phyloP scores from a whole-genome alignment of 2,329 filamentous ascomycete species.

The Diaporthe eres region DNA sequence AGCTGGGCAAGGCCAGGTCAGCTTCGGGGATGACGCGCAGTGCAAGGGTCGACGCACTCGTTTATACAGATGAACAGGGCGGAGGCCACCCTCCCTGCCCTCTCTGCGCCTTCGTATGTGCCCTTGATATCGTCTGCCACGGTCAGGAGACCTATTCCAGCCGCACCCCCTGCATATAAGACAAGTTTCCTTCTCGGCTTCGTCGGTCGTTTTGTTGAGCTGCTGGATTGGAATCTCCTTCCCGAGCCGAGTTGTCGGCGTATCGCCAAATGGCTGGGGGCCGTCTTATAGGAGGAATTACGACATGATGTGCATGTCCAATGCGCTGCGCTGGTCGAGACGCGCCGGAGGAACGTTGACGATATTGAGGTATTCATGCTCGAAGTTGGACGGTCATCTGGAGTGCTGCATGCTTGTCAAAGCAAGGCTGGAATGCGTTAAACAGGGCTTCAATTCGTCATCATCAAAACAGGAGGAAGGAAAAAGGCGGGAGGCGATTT shows the following conservation, averaged over 20 bases:
- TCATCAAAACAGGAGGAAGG: background rate
- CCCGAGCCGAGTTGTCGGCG: slow-evolving; percentile 13
- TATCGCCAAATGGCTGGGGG: background rate
- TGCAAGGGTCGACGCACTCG: slow-evolving; percentile 71
- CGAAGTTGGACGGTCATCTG: slow-evolving; percentile 17
- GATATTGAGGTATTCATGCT: slow-evolving; percentile 41
- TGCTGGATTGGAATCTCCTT: slow-evolving; percentile 31
- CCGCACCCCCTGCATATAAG: slow-evolving; percentile 66
- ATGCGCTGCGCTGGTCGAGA: slow-evolving; percentile 28
- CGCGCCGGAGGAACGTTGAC: slow-evolving; percentile 36
- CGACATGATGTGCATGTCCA: slow-evolving; percentile 42
- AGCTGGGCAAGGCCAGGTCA: slow-evolving; percentile 68
- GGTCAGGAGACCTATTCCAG: slow-evolving; percentile 63
- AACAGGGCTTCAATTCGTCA: slow-evolving; percentile 15
- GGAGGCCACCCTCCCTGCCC: slow-evolving; percentile 83
- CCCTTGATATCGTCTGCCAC: slow-evolving; percentile 81
- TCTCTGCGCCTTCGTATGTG: slow-evolving; percentile 80
- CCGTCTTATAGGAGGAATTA: slow-evolving; percentile 8
- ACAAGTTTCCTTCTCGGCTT: slow-evolving; percentile 54
- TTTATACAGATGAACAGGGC: slow-evolving; percentile 87
- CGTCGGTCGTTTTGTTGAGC: slow-evolving; percentile 18
- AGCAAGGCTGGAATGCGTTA: background rate
- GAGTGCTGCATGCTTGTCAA: slow-evolving; percentile 9
- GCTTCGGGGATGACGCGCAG: slow-evolving; percentile 4
- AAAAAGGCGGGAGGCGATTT: background rate